Base-by-base conservation (phyloP, 139 green algal genomes). In the Tetradesmus lagerheimii region DNA sequence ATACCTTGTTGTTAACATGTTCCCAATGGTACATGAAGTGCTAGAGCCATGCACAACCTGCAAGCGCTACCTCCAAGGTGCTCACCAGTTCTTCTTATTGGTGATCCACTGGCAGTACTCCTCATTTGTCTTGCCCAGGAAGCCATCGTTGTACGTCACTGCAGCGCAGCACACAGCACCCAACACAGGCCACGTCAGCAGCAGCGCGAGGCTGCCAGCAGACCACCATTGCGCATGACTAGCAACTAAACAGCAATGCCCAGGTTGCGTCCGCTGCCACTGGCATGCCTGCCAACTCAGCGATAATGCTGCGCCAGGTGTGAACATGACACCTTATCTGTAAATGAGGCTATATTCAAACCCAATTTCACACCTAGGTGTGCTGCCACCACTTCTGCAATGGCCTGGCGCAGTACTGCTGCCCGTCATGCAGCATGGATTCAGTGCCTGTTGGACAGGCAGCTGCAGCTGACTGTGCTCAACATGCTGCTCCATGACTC, bases 381-480 rank as follows among this genome's bases (percentile, higher is more conserved):
- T 29, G 80, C 87, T n/a, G 91, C 83, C 79, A 99, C 97, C 29
- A 91, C 89, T 15, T 93, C 82, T 6, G 95, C 96, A 9, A 98
- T 94, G 41, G 98, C 92, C 74, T 80, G 27, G 9, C 94, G 80
- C 74, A 98, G 93, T 88, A 90, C 88, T 9, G 34, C 15, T 11
- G 94, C 0, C 95, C 67, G 43, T 80, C 94, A 43, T 92, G 64
- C 57, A 97, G 91, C 95, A 98, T 97, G 4, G 97, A 93, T 78
- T 98, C 95, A 86, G 96, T n/a, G n/a, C n/a, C n/a, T n/a, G n/a
- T n/a, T 98, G 94, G 99, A 99, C 23, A 99, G 93, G 92, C 98
- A 99, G 76, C 83, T 95, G 93, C n/a, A n/a, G n/a, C n/a, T n/a
- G n/a, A n/a, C n/a, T n/a, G n/a, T n/a, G n/a, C n/a, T n/a, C n/a